Evolutionary conservation across 1,139 yeast genomes (phyloP), one percentile per base, ranked within the genome.

Genomic region (Hemisphaericaspora xylanilytica): DNA sequence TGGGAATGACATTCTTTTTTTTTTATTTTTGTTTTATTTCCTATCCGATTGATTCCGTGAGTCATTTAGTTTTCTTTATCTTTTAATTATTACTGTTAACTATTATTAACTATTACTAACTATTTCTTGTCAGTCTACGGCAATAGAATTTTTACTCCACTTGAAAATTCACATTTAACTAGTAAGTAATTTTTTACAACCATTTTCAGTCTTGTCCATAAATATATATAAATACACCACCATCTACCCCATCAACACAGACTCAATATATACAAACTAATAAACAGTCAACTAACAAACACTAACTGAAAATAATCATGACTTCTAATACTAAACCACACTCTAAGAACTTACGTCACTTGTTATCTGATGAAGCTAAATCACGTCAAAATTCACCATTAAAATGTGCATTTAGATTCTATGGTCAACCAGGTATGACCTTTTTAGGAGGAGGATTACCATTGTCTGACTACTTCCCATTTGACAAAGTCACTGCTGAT

Each of bases 391-490:
- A 85, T 25, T 88, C 97, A 13, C 84, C 88, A 12, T 75, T 92
- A 62, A 92, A 92, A 67, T 68, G 79, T 33, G 95, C 96, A 15
- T 86, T 89, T 72, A 80, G 79, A 58, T 85, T 84, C 67, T 85
- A 70, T 58, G 70, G 71, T 33, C 74, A 78, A 49, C 96, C 96
- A 32, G 80, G 82, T 38, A 73, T 92, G 58, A 81, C 90, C 41
- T 89, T 89, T 56, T 78, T 92, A 46, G 98, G 97, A 40, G 98
- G 98, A 49, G 98, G 98, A 5, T 76, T 92, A 52, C 98, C 98
- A 14, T 67, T 87, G 55, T 70, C 96, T 14, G 90, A 84, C 50
- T 84, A 85, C 61, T 92, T 92, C 75, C 98, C 98, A 37, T 87
- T 90, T 76, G 88, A 87, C 55, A 78, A 78, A 50, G 58, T 89